phyloP scores from a whole-genome alignment of 148 eudicot genomes.

The Fagopyrum esculentum region DNA sequence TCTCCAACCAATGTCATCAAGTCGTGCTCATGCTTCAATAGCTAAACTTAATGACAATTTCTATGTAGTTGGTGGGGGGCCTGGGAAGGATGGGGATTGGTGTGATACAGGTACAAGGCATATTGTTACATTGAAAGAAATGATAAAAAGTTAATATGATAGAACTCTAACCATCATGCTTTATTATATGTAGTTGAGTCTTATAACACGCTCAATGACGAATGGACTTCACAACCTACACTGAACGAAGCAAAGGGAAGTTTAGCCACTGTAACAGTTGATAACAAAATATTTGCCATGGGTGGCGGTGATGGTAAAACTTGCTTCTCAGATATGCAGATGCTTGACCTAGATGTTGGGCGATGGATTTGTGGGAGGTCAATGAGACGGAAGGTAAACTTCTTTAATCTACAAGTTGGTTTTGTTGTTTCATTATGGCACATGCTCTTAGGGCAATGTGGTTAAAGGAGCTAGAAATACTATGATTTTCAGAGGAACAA shows the following conservation, averaged over 20 bases:
- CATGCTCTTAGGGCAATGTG: not conserved
- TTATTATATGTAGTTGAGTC: slow-evolving; percentile 49
- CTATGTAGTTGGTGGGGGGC: slow-evolving; percentile 51
- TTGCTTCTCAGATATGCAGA: slow-evolving; percentile 66
- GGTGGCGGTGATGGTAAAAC: slow-evolving; percentile 73
- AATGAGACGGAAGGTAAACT: slow-evolving; percentile 65
- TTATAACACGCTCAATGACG: slow-evolving; percentile 34
- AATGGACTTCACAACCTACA: slow-evolving; percentile 45
- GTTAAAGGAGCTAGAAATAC: not conserved
- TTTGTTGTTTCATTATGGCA: not conserved
- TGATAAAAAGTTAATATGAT: not conserved
- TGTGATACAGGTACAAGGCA: slow-evolving; percentile 49
- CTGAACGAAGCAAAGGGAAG: slow-evolving; percentile 47
- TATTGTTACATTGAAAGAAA: not conserved
- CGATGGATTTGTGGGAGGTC: slow-evolving; percentile 68
- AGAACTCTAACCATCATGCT: not conserved
- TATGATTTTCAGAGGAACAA: not conserved
- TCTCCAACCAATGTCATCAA: slow-evolving; percentile 44
- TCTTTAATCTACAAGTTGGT: not conserved
- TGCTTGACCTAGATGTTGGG: slow-evolving; percentile 71
- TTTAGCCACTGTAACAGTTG: slow-evolving; percentile 39
- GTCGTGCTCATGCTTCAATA: slow-evolving; percentile 39
- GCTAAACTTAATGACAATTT: slow-evolving; percentile 38
- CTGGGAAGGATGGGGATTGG: slow-evolving; percentile 30
- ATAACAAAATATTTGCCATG: slow-evolving; percentile 57